Evolutionary conservation across 2,329 filamentous ascomycete genomes (phyloP), one percentile per base, ranked within the genome.

Genomic region (Cryphonectria japonica): DNA sequence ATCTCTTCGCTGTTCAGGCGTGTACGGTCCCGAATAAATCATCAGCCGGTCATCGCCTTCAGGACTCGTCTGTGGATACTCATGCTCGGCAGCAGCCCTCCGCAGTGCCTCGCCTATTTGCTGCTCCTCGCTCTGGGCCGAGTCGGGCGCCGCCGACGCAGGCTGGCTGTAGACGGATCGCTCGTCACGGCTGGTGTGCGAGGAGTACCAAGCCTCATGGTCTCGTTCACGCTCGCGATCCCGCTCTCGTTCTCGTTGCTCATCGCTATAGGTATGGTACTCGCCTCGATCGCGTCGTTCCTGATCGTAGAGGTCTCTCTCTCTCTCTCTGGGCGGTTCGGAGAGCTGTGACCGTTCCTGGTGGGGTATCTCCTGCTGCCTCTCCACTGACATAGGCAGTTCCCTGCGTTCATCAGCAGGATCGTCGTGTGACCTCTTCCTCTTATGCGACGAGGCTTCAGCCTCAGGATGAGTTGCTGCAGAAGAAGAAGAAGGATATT

Each of bases 401-500:
- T 85, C 83, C 74, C 81, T 81, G 68, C 81, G 78, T 8, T 65
- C 79, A 69, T 90, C 90, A 52, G 83, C 79, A 7, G 91, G 93
- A 8, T 64, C 67, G 62, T 84, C 67, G 62, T 85, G 82, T 8
- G 92, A 93, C 72, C 92, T 88, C 80, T 94, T 95, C 76, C 89
- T 88, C 80, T 91, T 92, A 75, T 89, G 85, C 26, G 85, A 81
- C 26, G 85, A 81, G 22, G 76, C 78, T 50, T 90, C 86, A n/a
- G 78, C 76, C 43, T 86, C 83, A 7, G 83, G 74, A 75, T 85
- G 84, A 52, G 74, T 74, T 61, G 82, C 75, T 1, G 83, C 76
- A 66, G 82, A 81, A 73, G 83, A 50, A 73, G 83, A 50, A 22
- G 43, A 50, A 22, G 46, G 19, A 11, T 50, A 19, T 9, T n/a